A percentile compares a stretch with the other conserved stretches of the same genome.
These are phyloP conservation scores for Neltuma alba DNA, from an alignment of 306 rosid species.

Conservation along the genomic window DNA sequence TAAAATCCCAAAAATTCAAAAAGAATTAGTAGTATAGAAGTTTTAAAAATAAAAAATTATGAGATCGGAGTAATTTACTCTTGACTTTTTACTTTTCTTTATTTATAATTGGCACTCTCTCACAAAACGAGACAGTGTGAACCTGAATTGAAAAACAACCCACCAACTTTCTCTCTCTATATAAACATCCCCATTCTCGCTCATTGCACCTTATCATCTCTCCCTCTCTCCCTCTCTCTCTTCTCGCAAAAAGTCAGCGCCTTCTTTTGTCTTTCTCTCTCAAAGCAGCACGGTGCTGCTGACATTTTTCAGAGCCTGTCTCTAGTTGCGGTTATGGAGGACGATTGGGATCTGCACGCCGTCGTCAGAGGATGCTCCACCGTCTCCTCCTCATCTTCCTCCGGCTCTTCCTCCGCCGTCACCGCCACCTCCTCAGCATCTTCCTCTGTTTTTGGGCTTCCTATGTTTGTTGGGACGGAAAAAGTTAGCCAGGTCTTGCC, in stretches of 20 bases:
- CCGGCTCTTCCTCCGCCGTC: constrained; percentile 27
- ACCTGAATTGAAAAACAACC: neutral
- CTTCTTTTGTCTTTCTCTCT: constrained; percentile 53
- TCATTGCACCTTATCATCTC: constrained; percentile 31
- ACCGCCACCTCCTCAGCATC: constrained; percentile 3
- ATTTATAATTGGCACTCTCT: neutral
- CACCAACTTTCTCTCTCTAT: constrained; percentile 37
- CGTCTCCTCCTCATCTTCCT: constrained; percentile 32
- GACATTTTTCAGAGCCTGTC: constrained; percentile 41
- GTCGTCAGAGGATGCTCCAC: constrained; percentile 81
- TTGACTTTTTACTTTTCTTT: neutral
- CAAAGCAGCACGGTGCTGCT: constrained; percentile 15
- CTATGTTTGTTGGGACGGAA: constrained; percentile 37
- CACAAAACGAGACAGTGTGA: constrained; percentile 3
- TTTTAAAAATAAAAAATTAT: too few species aligned
- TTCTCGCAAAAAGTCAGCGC: constrained; percentile 52
- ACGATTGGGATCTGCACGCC: constrained; percentile 95
- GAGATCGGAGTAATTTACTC: neutral
- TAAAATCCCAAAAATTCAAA: too few species aligned
- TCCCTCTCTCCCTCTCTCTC: constrained; percentile 28
- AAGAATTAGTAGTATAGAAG: too few species aligned
- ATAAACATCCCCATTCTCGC: constrained; percentile 43
- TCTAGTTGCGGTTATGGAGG: constrained; percentile 46
- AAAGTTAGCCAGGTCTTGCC: constrained; percentile 39
- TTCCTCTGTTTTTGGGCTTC: constrained; percentile 34